phyloP scores from a whole-genome alignment of 805 yeast genomes.

The Tetrapisispora fleetii region DNA sequence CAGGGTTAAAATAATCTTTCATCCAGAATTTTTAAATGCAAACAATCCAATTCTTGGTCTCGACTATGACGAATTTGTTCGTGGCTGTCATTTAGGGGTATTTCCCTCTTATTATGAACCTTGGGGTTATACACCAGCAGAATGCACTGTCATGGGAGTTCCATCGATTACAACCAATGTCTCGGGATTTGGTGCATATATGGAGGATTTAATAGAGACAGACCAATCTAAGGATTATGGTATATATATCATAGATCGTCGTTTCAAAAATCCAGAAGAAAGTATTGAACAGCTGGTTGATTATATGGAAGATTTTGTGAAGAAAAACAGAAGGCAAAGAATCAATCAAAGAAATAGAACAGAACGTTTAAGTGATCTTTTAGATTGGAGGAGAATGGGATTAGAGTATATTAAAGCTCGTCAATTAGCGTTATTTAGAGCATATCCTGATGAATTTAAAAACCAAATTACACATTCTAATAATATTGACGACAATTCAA shows the following conservation, averaged over 20 bases:
- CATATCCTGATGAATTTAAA: conserved; percentile 78
- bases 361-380: conserved; percentile 80
- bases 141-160: conserved; percentile 98
- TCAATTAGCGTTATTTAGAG: conserved; percentile 81
- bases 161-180: conserved; percentile 96
- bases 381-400: conserved; percentile 98
- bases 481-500: conserved; percentile 7
- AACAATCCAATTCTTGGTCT: conserved; percentile 88
- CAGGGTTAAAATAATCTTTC: conserved; percentile 91
- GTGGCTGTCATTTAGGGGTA: conserved; percentile 96
- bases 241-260: conserved; percentile 90
- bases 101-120: conserved; percentile 98
- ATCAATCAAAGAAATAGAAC: conserved; percentile 97
- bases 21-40: conserved; percentile 92
- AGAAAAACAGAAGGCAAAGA: conserved; percentile 90
- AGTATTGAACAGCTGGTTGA: conserved; percentile 82
- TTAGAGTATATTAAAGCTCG: conserved; percentile 95
- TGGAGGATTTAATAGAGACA: conserved; percentile 94
- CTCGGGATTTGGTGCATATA: conserved; percentile 96
- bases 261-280: conserved; percentile 86
- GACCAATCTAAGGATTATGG: conserved; percentile 79
- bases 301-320: conserved; percentile 80
- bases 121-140: conserved; percentile 99
- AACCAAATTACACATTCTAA: conserved; percentile 17
- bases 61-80: conserved; percentile 94